phyloP scores from a whole-genome alignment of 129 eudicot species.

The sunflower (Helianthus annuus) region DNA sequence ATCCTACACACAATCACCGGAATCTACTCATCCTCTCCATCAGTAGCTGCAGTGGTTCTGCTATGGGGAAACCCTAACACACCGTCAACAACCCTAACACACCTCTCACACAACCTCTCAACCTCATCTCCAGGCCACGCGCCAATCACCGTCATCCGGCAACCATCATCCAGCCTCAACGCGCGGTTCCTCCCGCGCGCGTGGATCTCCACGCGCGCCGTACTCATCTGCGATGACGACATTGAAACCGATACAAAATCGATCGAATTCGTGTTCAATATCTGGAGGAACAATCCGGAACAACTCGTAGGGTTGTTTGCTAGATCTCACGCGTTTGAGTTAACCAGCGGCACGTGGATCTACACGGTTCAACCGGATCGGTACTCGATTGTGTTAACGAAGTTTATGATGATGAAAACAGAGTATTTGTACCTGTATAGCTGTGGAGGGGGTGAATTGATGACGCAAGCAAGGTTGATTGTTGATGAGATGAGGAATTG shows the following conservation, averaged over 20 bases:
- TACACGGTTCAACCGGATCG: slow-evolving; percentile 73
- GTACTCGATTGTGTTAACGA: slow-evolving; percentile 75
- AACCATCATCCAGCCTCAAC: slow-evolving; percentile 60
- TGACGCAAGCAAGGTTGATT: slow-evolving; percentile 50
- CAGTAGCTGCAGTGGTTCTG: slow-evolving; percentile 51
- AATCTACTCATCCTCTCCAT: slow-evolving; percentile 54
- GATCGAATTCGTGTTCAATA: slow-evolving; percentile 55
- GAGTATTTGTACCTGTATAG: slow-evolving; percentile 53
- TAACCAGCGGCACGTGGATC: slow-evolving; percentile 55
- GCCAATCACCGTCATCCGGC: slow-evolving; percentile 56
- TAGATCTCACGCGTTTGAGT: slow-evolving; percentile 78
- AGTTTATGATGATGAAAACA: slow-evolving; percentile 57
- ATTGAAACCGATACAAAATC: slow-evolving; percentile 51
- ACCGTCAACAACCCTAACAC: slow-evolving; percentile 31
- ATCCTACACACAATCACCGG: slow-evolving; percentile 59
- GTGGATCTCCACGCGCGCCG: slow-evolving; percentile 64
- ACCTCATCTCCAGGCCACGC: slow-evolving; percentile 48
- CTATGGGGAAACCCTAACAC: slow-evolving; percentile 89
- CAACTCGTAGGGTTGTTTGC: slow-evolving; percentile 67
- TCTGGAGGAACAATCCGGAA: slow-evolving; percentile 58
- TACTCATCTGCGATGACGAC: slow-evolving; percentile 85
- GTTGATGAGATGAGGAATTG: slow-evolving; percentile 79
- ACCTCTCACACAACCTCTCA: slow-evolving; percentile 61
- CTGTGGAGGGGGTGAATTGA: slow-evolving; percentile 39
- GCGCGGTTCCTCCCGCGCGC: slow-evolving; percentile 66